Evolutionary conservation across 495 filamentous ascomycete genomes (phyloP), one percentile per base, ranked within the genome.

Genomic region (Rhizodiscina lignyota): DNA sequence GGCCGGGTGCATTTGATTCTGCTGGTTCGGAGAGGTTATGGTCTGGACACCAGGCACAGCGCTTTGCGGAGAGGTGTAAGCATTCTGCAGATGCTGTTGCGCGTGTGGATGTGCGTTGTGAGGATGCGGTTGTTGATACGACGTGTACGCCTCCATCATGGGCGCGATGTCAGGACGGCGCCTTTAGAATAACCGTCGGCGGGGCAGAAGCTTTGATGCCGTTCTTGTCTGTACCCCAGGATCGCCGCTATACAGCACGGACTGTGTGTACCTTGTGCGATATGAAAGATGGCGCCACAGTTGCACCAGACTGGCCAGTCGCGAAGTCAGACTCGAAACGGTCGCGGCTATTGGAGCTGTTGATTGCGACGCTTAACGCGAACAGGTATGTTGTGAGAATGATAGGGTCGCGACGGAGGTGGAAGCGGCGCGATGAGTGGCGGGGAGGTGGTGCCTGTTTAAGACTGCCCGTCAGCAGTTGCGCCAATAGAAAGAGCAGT

Each of bases 131-230:
- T 68, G 63, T 49, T 67, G 70, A 50, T 76, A 75, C 68, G 67
- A 66, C 48, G 70, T 68, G 70, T 77, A 77, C 13, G 24, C 13
- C 56, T 77, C 72, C 68, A 74, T 76, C 64, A 74, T 72, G 48
- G 22, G 38, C 41, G 45, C 39, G 27, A 17, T 17, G 28, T 18
- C 35, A 34, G 28, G 23, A 39, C 40, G 36, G 47, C 38, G 29
- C 41, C 23, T 42, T 33, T 43, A 42, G 39, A 39, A 43, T n/a
- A 21, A 43, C 30, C 17, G 27, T 23, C n/a, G 38, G 39, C 18
- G 37, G 43, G 8, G 8, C 8, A 8, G 30, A 18, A 8, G 6
- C 8, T 16, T 33, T 8, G 17, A 11, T 33, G 8, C 17, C 17
- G 8, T 8, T 8, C 30, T 17, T 11, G 8, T 17, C 8, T 30